Evolutionary conservation across 2,329 filamentous ascomycete species (phyloP), one percentile per base, ranked within the genome.

Genomic region (Fusarium tanahbumbuense): DNA sequence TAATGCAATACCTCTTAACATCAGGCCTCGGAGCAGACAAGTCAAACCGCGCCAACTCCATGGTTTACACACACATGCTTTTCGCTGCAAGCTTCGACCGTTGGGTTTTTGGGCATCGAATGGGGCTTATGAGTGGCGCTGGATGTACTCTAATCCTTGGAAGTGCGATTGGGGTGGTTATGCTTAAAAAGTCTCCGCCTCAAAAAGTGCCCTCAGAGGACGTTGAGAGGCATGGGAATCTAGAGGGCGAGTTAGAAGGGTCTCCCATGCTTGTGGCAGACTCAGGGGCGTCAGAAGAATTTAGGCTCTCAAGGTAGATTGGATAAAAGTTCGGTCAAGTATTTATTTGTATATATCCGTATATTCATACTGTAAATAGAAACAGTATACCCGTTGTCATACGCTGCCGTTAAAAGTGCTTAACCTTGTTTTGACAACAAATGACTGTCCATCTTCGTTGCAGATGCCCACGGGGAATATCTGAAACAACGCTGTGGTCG

Each of bases 1-100:
- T 91, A 23, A 92, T 95, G 87, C 94, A 97, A 85, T 93, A 93
- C 71, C 84, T 97, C n/a, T 82, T 97, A 20, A 96, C 94, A 2
- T 87, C 88, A 1, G 93, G 93, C 0, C 81, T 98, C 49, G 82
- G 91, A 25, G 88, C 91, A 65, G 92, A 94, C 75, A 91, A 91
- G 67, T 85, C 85, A 22, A 88, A 88, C 70, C 79, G 84, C 45
- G 86, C 87, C 10, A 87, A 85, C 18, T 82, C 84, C 56, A 88
- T 89, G 86, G 79, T 87, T 8, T 88, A 88, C 63, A 87, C 86
- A 9, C 84, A 87, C 47, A 87, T 88, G 82, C 75, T 88, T 40
- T 88, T 88, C 70, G 86, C 86, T 1, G 84, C 83, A 2, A 81
- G 78, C 44, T 85, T 87, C 68, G 86, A 88, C 72, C 77, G 81